Evolutionary conservation across 1,284 basidiomycete species (phyloP), one percentile per base, ranked within the genome.

Genomic region (Chalciporus sp.): DNA sequence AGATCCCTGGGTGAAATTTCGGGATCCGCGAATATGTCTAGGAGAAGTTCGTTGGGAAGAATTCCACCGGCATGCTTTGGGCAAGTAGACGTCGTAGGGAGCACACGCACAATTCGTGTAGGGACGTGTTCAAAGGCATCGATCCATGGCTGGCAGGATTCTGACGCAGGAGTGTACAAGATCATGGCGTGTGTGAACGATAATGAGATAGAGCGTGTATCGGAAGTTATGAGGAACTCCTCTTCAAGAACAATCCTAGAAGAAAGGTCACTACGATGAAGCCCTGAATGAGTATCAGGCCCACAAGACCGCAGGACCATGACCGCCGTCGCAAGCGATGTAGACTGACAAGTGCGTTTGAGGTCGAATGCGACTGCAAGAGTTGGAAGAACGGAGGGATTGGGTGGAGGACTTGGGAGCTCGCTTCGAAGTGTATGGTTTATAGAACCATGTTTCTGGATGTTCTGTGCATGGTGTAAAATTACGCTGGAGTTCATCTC

Each of bases 31-130:
- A 31, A 46, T 9, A 46, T 46, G 4, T 5, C 7, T n/a, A 46
- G 44, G 23, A 46, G 44, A 46, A 46, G 26, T 46, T 46, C 44
- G 9, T 12, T 46, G 23, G 44, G 20, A 29, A 46, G 42, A 44
- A n/a, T 4, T 12, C 14, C 37, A 16, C 17, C n/a, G 6, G 40
- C 17, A 41, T 19, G 9, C n/a, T 6, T 17, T 10, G 16, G 16
- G 17, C 40, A 19, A n/a, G 40, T 19, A 12, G 19, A 42, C 17
- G 2, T 4, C 20, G 8, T 7, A 11, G 40, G 40, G 19, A 42
- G 20, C 11, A 42, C 40, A 23, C 37, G 14, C 37, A 40, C 37
- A 14, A 40, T 11, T 2, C 37, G 37, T n/a, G 40, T 23, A 20
- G 40, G 5, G 17, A 23, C 7, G 40, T 20, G 20, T n/a, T 40